These are phyloP conservation scores for Talaromyces nanjingensis DNA, from an alignment of 495 filamentous ascomycete species.

Conservation along the genomic window DNA sequence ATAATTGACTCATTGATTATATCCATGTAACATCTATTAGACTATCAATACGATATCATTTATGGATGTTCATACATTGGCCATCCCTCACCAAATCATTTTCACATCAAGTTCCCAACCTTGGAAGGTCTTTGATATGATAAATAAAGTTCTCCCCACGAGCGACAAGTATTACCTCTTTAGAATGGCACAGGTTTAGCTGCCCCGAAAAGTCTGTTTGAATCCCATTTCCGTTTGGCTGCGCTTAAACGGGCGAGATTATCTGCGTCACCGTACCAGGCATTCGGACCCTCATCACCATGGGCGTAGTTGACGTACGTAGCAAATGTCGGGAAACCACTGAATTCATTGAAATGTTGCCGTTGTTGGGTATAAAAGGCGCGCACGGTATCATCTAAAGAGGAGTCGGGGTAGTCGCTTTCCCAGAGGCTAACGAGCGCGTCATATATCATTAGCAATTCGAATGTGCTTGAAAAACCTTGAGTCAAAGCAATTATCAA, in stretches of 20 bases:
- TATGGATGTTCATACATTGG: not conserved
- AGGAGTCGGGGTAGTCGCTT: slow-evolving; percentile 11
- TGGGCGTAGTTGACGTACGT: slow-evolving; percentile 30
- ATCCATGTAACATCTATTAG: not conserved
- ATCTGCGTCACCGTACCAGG: slow-evolving; percentile 16
- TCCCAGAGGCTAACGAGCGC: slow-evolving; percentile 5
- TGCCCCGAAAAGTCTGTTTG: slow-evolving; percentile 21
- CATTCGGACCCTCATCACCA: slow-evolving; percentile 31
- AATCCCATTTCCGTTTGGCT: slow-evolving; percentile 28
- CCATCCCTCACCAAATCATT: not conserved
- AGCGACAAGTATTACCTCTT: not conserved
- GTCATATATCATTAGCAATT: not conserved
- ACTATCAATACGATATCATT: not conserved
- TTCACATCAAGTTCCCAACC: not conserved
- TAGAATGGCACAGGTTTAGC: not conserved
- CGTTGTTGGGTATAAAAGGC: slow-evolving; percentile 7
- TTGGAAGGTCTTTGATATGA: not conserved
- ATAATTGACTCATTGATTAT: too few species aligned
- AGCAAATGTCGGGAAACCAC: slow-evolving; percentile 18
- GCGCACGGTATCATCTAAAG: slow-evolving; percentile 1
- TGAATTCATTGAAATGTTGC: slow-evolving; percentile 13
- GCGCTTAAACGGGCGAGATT: slow-evolving; percentile 21
- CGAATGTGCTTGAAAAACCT: not conserved
- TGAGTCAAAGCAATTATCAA: not conserved
- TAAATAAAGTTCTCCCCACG: not conserved